Evolutionary conservation across 805 yeast genomes (phyloP).

Genomic region (Yarrowia sp.): DNA sequence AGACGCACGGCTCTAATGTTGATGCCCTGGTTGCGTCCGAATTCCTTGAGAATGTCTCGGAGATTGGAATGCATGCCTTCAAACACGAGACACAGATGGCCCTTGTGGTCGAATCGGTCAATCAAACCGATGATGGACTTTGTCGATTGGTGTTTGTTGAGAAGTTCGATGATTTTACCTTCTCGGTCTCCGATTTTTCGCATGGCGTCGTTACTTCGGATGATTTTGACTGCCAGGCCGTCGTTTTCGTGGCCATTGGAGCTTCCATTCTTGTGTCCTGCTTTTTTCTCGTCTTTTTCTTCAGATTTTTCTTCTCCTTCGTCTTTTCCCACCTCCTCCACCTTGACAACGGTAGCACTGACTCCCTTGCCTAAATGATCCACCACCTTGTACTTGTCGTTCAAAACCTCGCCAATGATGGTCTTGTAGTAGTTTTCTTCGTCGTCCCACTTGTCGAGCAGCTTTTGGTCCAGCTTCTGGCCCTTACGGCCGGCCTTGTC

Average conservation of each 20-base stretch:
- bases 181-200: slow-evolving; percentile 70
- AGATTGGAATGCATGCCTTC: slow-evolving; percentile 75
- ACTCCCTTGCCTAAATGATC: slow-evolving; percentile 38
- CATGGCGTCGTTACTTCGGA: slow-evolving; percentile 67
- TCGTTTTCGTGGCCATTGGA: not conserved
- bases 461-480: slow-evolving; percentile 29
- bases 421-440: slow-evolving; percentile 38
- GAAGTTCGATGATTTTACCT: slow-evolving; percentile 51
- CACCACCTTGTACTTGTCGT: slow-evolving; percentile 34
- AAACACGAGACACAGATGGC: slow-evolving; percentile 82
- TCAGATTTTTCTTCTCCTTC: not conserved
- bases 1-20: slow-evolving; percentile 63
- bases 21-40: slow-evolving; percentile 80
- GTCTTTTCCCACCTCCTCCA: slow-evolving; percentile 24
- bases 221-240: slow-evolving; percentile 52
- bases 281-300: not conserved
- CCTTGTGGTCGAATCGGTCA: slow-evolving; percentile 73
- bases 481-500: not conserved
- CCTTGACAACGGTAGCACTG: slow-evolving; percentile 37
- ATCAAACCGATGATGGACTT: slow-evolving; percentile 63
- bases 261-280: not conserved
- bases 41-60: slow-evolving; percentile 70
- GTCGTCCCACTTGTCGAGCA: slow-evolving; percentile 39
- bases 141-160: slow-evolving; percentile 58
- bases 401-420: slow-evolving; percentile 38